These are phyloP conservation scores for Aspergillus cavernicola DNA, from an alignment of 495 filamentous ascomycete species.

Conservation along the genomic window DNA sequence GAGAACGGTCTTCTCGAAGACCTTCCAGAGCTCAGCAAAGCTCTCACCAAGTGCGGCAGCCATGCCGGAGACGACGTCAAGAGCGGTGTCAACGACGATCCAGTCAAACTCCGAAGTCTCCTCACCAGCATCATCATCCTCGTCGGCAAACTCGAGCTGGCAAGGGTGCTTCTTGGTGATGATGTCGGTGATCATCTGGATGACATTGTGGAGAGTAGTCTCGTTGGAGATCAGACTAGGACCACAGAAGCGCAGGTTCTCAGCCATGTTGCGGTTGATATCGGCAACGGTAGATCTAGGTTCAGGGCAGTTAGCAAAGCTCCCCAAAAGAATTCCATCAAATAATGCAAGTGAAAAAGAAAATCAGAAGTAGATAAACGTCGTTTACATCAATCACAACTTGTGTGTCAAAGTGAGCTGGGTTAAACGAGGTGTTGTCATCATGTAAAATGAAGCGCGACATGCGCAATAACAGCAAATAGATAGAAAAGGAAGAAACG, in stretches of 20 bases:
- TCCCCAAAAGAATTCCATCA: background rate
- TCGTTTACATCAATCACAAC: slow-evolving; percentile 82
- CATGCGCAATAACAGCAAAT: slow-evolving; percentile 5
- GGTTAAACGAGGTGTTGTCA: slow-evolving; percentile 90
- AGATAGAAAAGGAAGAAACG: slow-evolving; percentile 39
- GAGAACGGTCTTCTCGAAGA: slow-evolving; percentile 85
- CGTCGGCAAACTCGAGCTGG: slow-evolving; percentile 82
- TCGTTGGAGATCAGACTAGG: slow-evolving; percentile 77
- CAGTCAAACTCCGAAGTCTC: slow-evolving; percentile 96
- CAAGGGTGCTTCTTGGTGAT: slow-evolving; percentile 88
- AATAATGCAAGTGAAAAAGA: slow-evolving; percentile 10
- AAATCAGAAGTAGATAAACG: slow-evolving; percentile 56
- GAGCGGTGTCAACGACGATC: slow-evolving; percentile 88
- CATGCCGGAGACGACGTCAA: slow-evolving; percentile 83
- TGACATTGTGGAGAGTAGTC: slow-evolving; percentile 58
- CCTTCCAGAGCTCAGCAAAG: slow-evolving; percentile 85
- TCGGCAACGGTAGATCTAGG: slow-evolving; percentile 82
- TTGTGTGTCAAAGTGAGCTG: slow-evolving; percentile 97
- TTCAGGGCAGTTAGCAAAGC: slow-evolving; percentile 37
- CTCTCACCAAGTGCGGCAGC: slow-evolving; percentile 75
- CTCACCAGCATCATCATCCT: slow-evolving; percentile 63
- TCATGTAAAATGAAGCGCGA: slow-evolving; percentile 52
- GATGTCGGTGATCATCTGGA: slow-evolving; percentile 63
- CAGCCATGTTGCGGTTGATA: slow-evolving; percentile 92
- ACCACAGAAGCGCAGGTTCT: slow-evolving; percentile 85